Evolutionary conservation across 2,329 filamentous ascomycete genomes (phyloP), one percentile per base, ranked within the genome.

Genomic region (Ceratocystis cubensis): DNA sequence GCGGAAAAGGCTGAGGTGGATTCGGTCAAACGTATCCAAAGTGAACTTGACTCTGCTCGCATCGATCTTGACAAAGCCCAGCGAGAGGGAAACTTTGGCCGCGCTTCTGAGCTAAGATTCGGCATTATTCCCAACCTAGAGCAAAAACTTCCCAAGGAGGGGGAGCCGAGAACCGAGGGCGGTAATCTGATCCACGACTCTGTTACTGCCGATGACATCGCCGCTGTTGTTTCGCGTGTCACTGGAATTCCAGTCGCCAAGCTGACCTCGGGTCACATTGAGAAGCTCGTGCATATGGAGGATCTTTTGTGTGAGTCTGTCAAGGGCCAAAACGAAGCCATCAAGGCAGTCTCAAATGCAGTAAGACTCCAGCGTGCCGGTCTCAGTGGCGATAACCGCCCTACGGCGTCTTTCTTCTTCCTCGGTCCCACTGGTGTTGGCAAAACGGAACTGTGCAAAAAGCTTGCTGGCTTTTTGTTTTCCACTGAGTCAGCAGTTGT

Each of bases 401-500:
- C 94, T 0, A 81, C 96, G 5, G 94, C 93, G 0, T 95, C 89
- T 0, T 96, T 97, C 79, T 96, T 97, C 87, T 96, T 97, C 82
- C 82, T 97, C 2, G 94, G 94, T 0, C 94, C 94, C 4, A 97
- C 94, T 0, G 94, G 94, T 73, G 93, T 96, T 20, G 94, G 94
- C 67, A 99, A 97, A 79, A 99, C 94, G 2, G 92, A 97, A 74
- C 84, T 97, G 0, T 96, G 92, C 81, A 97, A 97, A 80, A 93
- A 95, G 74, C 87, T 99, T 71, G 94, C 94, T 1, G 84, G 83
- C 67, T 97, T 96, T 78, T 80, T 99, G 46, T 99, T 97, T 77
- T 94, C 89, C 0, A 96, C 91, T 1, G 90, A 96, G 72, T 85
- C 86, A 33, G 93, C 94, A 2, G 91, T 99, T 30, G 85, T 96